Conservation (phyloP, 352 stramenopile genomes). For the Plasmopara viticola region DNA sequence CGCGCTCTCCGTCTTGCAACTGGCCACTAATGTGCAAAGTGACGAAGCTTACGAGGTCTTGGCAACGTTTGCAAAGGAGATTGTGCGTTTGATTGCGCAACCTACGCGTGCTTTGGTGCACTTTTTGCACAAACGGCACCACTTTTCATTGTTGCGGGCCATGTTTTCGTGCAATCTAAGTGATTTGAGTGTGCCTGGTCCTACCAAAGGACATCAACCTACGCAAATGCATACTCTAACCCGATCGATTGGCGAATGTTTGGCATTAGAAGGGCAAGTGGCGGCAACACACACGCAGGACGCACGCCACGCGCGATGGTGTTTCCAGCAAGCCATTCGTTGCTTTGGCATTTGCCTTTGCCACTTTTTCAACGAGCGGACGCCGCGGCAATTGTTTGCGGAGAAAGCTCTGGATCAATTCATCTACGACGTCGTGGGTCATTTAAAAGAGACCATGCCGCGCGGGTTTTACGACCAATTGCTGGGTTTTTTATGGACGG, state of each 20-base stretch:
- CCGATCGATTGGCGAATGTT: conserved; percentile 57
- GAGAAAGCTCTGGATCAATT: conserved; percentile 44
- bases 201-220: conserved; percentile 17
- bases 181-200: conserved; percentile 44
- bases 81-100: conserved; percentile 49
- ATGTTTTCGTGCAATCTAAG: conserved; percentile 63
- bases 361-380: conserved; percentile 36
- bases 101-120: conserved; percentile 46
- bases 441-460: conserved; percentile 64
- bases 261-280: conserved; percentile 52
- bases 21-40: conserved; percentile 32
- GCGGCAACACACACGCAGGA: conserved; percentile 26
- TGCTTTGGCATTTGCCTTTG: conserved; percentile 71
- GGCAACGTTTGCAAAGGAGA: conserved; percentile 45
- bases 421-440: conserved; percentile 50
- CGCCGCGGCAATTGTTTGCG: conserved; percentile 7
- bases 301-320: conserved; percentile 43
- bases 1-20: conserved; percentile 39
- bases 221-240: conserved; percentile 42
- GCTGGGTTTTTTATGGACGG: conserved; percentile 58
- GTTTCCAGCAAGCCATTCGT: conserved; percentile 62
- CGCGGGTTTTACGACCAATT: conserved; percentile 50
- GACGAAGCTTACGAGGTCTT: conserved; percentile 54
- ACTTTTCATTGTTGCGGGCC: conserved; percentile 56
- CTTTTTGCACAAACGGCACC: conserved; percentile 62